Base-by-base conservation (phyloP, 176 grass and related monocot genomes). In the Carex myosuroides region DNA sequence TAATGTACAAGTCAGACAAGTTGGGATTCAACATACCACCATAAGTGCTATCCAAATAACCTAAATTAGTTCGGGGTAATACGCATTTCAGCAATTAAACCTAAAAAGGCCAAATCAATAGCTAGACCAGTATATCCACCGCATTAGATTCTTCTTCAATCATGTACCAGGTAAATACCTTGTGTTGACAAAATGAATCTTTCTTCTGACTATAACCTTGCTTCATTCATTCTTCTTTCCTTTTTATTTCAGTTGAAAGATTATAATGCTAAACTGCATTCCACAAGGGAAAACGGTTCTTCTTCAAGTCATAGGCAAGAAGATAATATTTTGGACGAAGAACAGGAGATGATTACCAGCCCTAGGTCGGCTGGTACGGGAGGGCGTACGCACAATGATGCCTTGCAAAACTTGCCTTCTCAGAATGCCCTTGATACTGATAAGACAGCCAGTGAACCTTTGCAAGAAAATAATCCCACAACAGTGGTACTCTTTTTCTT, bases 171-270 rank as follows among this genome's bases (percentile, higher is more conserved):
- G 13, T 52, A 54, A 50, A 46, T 46, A 46, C 22, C 46, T 75
- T 77, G 65, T 56, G 48, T 55, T 53, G 48, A 55, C 21, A 54
- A 14, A 76, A 29, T 76, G 71, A 76, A 53, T 12, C 6, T 76
- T 13, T 16, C 1, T 76, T 76, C 71, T 76, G 46, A 76, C 9
- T 29, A 26, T 76, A 13, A 67, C 48, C 72, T 56, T 62, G 8
- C 48, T 8, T 17, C 18, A 21, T 64, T 46, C 42, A 21, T 42
- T 5, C 10, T 16, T 64, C 56, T 81, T 41, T 64, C 18, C 39
- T 80, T 39, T 81, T 65, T 68, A 13, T 26, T 68, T 82, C 41
- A 82, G 80, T 62, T 82, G 17, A 24, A 82, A 82, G 20, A 82
- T 33, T 33, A 33, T 33, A 33, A 33, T 33, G 32, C 32, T 33